Percentiles rank a stretch among this genome's conserved stretches.
phyloP scores from a whole-genome alignment of 495 filamentous ascomycete species.

The Hypoxylon lenormandii region DNA sequence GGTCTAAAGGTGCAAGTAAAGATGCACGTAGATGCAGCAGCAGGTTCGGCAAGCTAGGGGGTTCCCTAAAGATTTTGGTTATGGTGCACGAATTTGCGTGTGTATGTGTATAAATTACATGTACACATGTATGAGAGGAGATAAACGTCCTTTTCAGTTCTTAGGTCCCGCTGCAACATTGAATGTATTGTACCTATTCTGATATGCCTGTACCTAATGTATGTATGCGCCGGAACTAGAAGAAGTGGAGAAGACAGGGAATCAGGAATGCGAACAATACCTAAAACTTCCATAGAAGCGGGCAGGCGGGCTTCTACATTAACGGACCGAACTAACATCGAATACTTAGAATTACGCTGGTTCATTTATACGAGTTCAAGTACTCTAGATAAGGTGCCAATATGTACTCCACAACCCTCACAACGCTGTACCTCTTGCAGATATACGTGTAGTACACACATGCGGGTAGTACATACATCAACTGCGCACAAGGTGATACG shows the following conservation, averaged over 20 bases:
- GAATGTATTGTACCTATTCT: too few species aligned
- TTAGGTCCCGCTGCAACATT: constrained; percentile 11
- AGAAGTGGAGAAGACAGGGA: constrained; percentile 35
- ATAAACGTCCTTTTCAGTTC: constrained; percentile 6
- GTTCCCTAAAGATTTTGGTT: constrained; percentile 25
- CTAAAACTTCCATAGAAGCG: constrained; percentile 9
- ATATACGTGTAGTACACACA: constrained; percentile 4
- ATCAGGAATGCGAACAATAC: constrained; percentile 33
- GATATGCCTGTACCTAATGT: too few species aligned
- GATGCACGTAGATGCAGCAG: constrained; percentile 15
- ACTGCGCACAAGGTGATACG: constrained; percentile 4
- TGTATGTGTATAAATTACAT: constrained; percentile 19
- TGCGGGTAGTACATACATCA: constrained; percentile 1
- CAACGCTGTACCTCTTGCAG: constrained; percentile 4
- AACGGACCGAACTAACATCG: constrained; percentile 16
- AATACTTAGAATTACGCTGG: constrained; percentile 18
- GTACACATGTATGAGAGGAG: constrained; percentile 18
- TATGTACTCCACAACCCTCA: background rate
- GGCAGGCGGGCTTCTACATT: constrained; percentile 22
- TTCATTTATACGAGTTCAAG: background rate
- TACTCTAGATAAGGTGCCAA: constrained; percentile 21
- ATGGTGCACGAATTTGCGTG: constrained; percentile 34
- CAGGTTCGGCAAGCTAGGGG: constrained; percentile 7
- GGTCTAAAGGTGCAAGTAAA: background rate
- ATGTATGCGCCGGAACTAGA: constrained; percentile 46